Conservation (phyloP, 2,329 filamentous ascomycete genomes). For the Camillea tinctor region DNA sequence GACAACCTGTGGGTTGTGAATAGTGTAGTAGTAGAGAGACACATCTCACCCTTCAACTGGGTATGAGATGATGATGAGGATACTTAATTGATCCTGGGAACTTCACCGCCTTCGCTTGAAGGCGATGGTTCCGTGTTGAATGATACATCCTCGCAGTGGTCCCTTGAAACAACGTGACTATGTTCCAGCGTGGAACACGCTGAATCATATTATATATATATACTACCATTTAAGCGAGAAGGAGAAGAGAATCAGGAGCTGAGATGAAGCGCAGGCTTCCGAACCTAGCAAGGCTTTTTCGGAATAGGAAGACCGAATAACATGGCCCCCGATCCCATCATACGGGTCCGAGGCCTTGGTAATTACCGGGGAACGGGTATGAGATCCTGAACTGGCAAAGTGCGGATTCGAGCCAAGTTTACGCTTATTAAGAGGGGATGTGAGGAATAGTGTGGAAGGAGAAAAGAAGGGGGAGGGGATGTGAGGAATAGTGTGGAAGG, state of each 20-base stretch:
- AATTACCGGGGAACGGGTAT: background rate
- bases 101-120: background rate
- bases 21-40: constrained; percentile 25
- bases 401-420: background rate
- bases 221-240: too few relatives aligned
- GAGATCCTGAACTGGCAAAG: background rate
- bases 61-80: constrained; percentile 19
- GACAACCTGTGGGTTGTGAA: constrained; percentile 23
- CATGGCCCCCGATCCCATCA: background rate
- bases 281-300: background rate
- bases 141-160: background rate
- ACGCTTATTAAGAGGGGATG: background rate
- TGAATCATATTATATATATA: background rate
- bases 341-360: background rate
- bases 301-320: background rate
- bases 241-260: too few relatives aligned
- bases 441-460: background rate
- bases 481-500: too few relatives aligned
- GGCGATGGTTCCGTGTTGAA: background rate
- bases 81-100: background rate
- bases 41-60: constrained; percentile 31
- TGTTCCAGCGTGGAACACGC: background rate
- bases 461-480: background rate
- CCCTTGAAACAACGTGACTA: background rate
- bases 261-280: too few relatives aligned